A percentile compares a stretch with the other conserved stretches of the same genome.
phyloP scores from a whole-genome alignment of 2,329 filamentous ascomycete genomes.

The Chrysosporium keratinophilum region DNA sequence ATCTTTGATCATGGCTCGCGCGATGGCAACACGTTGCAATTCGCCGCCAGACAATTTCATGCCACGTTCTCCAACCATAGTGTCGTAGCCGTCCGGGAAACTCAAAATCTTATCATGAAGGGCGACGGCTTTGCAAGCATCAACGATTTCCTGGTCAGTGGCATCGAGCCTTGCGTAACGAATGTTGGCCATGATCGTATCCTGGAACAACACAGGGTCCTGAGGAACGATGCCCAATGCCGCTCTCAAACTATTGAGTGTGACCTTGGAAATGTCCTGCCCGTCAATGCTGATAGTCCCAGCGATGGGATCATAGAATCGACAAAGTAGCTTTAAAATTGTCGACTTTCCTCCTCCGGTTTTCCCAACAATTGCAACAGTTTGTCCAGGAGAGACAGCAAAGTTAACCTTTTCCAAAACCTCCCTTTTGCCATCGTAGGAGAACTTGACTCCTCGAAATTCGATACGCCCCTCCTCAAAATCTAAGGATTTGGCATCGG shows the following conservation, averaged over 20 bases:
- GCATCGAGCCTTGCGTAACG: constrained; percentile 53
- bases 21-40: constrained; percentile 42
- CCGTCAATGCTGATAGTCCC: constrained; percentile 45
- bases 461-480: constrained; percentile 38
- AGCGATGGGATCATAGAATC: constrained; percentile 44
- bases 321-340: constrained; percentile 45
- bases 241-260: constrained; percentile 47
- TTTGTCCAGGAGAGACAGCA: constrained; percentile 40
- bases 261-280: constrained; percentile 49
- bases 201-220: constrained; percentile 54
- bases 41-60: constrained; percentile 44
- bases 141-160: constrained; percentile 49
- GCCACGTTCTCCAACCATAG: constrained; percentile 41
- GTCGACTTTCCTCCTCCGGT: constrained; percentile 51
- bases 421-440: constrained; percentile 42
- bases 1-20: constrained; percentile 37
- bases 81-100: constrained; percentile 46
- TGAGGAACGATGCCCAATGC: constrained; percentile 56
- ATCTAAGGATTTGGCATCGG: constrained; percentile 28
- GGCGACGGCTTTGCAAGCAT: constrained; percentile 51
- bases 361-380: constrained; percentile 47
- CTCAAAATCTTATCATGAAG: constrained; percentile 55
- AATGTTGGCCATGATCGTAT: constrained; percentile 54
- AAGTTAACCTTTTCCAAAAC: constrained; percentile 42
- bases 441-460: constrained; percentile 43